Evolutionary conservation across 176 grass and related monocot species (phyloP).

Genomic region (Bolboschoenus planiculmis): DNA sequence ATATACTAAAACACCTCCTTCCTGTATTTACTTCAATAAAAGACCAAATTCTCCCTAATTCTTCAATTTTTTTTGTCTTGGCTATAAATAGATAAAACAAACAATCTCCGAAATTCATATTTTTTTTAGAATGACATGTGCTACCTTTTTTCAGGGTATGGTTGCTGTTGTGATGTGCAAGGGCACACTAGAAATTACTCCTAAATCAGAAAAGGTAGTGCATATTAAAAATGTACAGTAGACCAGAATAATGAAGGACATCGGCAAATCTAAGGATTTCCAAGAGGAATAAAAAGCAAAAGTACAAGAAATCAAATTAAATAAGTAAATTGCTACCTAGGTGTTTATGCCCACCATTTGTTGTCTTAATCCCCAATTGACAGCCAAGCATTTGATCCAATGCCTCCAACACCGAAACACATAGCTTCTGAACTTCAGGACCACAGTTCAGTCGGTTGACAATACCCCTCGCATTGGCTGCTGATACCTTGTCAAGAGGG

Average conservation of each 20-base stretch:
- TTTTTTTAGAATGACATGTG: neutral
- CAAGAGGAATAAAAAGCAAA: neutral
- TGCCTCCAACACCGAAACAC: conserved; percentile 48
- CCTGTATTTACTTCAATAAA: neutral
- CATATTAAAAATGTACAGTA: neutral
- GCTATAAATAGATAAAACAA: neutral
- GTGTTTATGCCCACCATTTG: conserved; percentile 12
- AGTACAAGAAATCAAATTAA: neutral
- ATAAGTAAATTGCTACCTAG: conserved; percentile 34
- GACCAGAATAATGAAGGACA: neutral
- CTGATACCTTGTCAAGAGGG: conserved; percentile 57
- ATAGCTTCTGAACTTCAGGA: conserved; percentile 83
- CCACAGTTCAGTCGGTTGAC: conserved; percentile 74
- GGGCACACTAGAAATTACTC: neutral
- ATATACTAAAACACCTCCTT: neutral
- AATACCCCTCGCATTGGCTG: conserved; percentile 51
- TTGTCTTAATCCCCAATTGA: conserved; percentile 23
- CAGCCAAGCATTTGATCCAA: conserved; percentile 45
- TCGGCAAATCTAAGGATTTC: neutral
- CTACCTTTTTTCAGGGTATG: neutral
- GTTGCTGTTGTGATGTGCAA: neutral
- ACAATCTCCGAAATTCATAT: neutral
- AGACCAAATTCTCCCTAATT: neutral
- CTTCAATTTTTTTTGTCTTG: neutral
- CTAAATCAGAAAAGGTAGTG: no score